phyloP scores from a whole-genome alignment of 768 basidiomycete genomes.

The Phlebiopsis gigantea region DNA sequence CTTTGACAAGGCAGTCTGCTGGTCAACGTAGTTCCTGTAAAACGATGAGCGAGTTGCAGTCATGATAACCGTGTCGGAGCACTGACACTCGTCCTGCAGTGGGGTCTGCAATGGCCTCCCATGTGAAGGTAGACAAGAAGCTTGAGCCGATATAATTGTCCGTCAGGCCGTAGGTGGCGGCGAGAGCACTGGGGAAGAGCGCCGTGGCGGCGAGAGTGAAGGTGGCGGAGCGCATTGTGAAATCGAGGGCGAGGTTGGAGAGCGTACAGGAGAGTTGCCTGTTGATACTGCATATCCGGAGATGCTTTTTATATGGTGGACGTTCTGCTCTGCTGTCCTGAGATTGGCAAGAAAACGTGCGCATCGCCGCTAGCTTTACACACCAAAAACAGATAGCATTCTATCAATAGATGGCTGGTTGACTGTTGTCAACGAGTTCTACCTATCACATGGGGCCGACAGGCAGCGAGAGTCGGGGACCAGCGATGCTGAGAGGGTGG shows the following conservation, averaged over 20 bases:
- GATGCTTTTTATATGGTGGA: neutral
- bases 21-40: constrained; percentile 38
- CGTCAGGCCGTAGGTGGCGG: constrained; percentile 40
- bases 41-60: neutral
- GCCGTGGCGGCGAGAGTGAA: constrained; percentile 6
- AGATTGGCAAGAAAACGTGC: neutral
- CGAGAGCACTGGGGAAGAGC: constrained; percentile 22
- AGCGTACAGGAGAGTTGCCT: neutral
- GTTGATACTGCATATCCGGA: neutral
- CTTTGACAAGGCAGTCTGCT: constrained; percentile 41
- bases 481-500: neutral
- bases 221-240: constrained; percentile 6
- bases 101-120: constrained; percentile 49
- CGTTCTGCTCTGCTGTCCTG: neutral
- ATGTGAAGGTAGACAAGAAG: constrained; percentile 48
- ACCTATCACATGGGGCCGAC: neutral
- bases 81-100: constrained; percentile 64
- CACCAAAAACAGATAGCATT: neutral
- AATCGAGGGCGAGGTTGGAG: neutral
- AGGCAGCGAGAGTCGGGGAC: neutral
- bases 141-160: constrained; percentile 40
- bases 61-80: neutral
- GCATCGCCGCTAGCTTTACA: neutral
- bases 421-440: neutral
- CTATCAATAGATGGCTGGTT: neutral